phyloP scores from a whole-genome alignment of 306 rosid genomes.

The Vigna radiata region DNA sequence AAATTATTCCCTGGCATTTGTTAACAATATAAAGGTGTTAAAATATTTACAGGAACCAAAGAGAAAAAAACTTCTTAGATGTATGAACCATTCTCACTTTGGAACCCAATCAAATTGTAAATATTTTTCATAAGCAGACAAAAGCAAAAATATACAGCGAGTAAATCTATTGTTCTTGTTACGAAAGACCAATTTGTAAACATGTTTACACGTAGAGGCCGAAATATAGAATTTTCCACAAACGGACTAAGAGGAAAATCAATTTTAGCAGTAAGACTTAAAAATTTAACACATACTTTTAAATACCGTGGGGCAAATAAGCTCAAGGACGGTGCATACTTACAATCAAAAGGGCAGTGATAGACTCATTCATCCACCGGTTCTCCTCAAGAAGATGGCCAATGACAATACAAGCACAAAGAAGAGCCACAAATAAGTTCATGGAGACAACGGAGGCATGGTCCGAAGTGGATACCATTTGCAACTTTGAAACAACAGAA shows the following conservation, averaged over 20 bases:
- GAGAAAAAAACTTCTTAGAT: neutral
- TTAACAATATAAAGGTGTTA: neutral
- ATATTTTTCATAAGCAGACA: neutral
- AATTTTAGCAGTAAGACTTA: neutral
- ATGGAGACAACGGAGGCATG: constrained; percentile 88
- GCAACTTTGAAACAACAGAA: constrained; percentile 57
- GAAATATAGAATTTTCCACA: neutral
- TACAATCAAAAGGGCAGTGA: constrained; percentile 93
- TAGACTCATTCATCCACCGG: constrained; percentile 97
- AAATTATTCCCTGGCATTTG: neutral
- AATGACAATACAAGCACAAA: constrained; percentile 91
- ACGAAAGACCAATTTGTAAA: neutral
- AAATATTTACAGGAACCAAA: neutral
- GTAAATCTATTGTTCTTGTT: neutral
- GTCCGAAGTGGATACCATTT: constrained; percentile 76
- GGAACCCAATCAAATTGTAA: neutral
- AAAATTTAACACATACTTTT: neutral
- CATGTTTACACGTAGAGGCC: neutral
- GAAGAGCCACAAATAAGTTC: constrained; percentile 94
- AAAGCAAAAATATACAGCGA: neutral
- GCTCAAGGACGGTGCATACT: constrained; percentile 46
- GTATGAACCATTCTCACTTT: neutral
- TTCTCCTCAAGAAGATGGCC: constrained; percentile 99
- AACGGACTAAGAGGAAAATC: neutral
- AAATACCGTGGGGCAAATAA: neutral